A percentile compares a stretch with the other conserved stretches of the same genome.
phyloP scores from a whole-genome alignment of 257 asterid genomes.

The Nicotiana undulata region DNA sequence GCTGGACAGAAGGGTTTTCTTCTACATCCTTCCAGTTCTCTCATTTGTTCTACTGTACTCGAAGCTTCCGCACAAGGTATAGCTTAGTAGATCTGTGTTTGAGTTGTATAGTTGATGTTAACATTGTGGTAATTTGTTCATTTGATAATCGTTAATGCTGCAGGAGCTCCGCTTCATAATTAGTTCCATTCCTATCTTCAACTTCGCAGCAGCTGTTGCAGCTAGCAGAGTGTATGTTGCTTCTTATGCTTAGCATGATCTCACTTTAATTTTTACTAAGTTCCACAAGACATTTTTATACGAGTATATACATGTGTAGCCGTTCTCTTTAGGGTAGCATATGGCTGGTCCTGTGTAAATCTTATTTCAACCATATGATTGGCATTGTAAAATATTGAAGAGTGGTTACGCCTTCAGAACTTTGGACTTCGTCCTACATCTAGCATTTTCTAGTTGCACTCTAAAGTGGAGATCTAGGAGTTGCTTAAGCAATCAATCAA shows the following conservation, averaged over 20 bases:
- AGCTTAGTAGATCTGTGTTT: neutral
- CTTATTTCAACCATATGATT: neutral
- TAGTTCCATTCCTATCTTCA: constrained; percentile 85
- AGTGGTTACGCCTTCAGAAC: neutral
- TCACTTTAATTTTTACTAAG: neutral
- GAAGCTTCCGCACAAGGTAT: constrained; percentile 97
- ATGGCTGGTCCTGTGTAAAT: neutral
- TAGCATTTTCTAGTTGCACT: neutral
- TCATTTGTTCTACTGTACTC: constrained; percentile 79
- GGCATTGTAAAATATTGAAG: neutral
- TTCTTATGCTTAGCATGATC: constrained; percentile 1
- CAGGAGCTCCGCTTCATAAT: constrained; percentile 97
- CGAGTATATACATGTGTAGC: neutral
- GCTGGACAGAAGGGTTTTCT: constrained; percentile 62
- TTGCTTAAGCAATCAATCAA: neutral
- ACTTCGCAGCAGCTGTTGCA: constrained; percentile 87
- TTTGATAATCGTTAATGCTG: constrained; percentile 22
- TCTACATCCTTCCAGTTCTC: constrained; percentile 61
- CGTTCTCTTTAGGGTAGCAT: neutral
- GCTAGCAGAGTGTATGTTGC: constrained; percentile 76
- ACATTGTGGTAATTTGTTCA: neutral
- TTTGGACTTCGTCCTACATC: neutral
- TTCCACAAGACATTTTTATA: neutral
- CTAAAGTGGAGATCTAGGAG: neutral
- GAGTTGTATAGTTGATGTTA: constrained; percentile 10